These are phyloP conservation scores for Epichloe baconii DNA, from an alignment of 2,329 filamentous ascomycete species.

Conservation along the genomic window DNA sequence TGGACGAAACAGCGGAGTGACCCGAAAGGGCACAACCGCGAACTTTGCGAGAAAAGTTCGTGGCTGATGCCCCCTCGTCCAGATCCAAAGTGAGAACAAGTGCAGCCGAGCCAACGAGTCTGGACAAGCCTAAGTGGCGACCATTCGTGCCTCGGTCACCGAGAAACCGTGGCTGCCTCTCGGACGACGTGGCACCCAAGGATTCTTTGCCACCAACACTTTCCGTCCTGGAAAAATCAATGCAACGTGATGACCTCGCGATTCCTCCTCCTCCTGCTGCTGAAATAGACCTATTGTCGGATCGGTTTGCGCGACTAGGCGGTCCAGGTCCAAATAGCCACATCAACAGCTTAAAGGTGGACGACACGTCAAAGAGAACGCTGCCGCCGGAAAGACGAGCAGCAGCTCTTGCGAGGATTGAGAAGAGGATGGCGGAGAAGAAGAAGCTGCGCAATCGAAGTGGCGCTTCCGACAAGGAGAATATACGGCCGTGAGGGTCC, in stretches of 20 bases:
- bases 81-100: conserved; percentile 7
- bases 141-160: conserved; percentile 29
- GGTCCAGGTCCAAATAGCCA: conserved; percentile 20
- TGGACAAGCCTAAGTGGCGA: conserved; percentile 26
- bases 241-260: conserved; percentile 9
- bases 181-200: conserved; percentile 19
- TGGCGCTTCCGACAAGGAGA: conserved; percentile 35
- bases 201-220: conserved; percentile 15
- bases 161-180: conserved; percentile 24
- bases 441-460: conserved; percentile 20
- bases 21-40: conserved; percentile 9
- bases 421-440: conserved; percentile 40
- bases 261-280: conserved; percentile 3
- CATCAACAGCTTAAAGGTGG: conserved; percentile 16
- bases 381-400: conserved; percentile 38
- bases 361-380: conserved; percentile 28
- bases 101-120: conserved; percentile 13
- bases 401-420: conserved; percentile 41
- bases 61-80: conserved; percentile 15
- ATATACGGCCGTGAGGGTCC: conserved; percentile 25
- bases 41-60: conserved; percentile 23
- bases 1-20: conserved; percentile 7
- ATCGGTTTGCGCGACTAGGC: conserved; percentile 32
- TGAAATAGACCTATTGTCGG: conserved; percentile 32
- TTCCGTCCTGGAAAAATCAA: conserved; percentile 14